Conservation (phyloP, 2,329 filamentous ascomycete genomes). For the Fusarium chlamydosporum region DNA sequence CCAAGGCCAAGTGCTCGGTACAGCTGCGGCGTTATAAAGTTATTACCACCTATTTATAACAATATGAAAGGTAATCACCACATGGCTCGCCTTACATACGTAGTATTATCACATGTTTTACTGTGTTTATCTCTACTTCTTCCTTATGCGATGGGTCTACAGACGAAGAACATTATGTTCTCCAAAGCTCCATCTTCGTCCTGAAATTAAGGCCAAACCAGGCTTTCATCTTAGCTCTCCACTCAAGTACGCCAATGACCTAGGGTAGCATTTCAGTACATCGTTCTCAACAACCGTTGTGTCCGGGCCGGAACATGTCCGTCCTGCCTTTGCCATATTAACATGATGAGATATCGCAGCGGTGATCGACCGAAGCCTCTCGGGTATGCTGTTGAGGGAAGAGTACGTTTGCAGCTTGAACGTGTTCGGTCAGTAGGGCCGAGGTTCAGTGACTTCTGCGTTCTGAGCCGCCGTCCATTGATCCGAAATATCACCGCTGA, state of each 20-base stretch:
- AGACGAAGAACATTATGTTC: too few species aligned
- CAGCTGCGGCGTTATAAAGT: slow-evolving; percentile 27
- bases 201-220: not conserved
- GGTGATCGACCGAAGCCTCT: slow-evolving; percentile 20
- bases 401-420: slow-evolving; percentile 7
- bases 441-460: slow-evolving; percentile 41
- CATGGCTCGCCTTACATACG: slow-evolving; percentile 1
- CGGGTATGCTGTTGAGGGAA: not conserved
- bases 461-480: slow-evolving; percentile 42
- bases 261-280: slow-evolving; percentile 14
- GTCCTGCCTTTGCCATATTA: slow-evolving; percentile 15
- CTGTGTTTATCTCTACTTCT: too few species aligned
- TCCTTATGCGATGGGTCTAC: too few species aligned
- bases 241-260: not conserved
- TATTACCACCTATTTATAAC: slow-evolving; percentile 30
- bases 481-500: slow-evolving; percentile 42
- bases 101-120: too few species aligned
- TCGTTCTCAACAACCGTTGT: slow-evolving; percentile 1
- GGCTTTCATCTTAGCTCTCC: not conserved
- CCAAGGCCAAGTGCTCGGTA: slow-evolving; percentile 29
- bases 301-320: slow-evolving; percentile 35
- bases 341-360: slow-evolving; percentile 9
- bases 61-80: slow-evolving; percentile 10
- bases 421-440: slow-evolving; percentile 42
- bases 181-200: not conserved